A percentile compares a stretch with the other conserved stretches of the same genome.
Conservation (phyloP, 768 basidiomycete genomes). For the Kwoniella dejecticola region DNA sequence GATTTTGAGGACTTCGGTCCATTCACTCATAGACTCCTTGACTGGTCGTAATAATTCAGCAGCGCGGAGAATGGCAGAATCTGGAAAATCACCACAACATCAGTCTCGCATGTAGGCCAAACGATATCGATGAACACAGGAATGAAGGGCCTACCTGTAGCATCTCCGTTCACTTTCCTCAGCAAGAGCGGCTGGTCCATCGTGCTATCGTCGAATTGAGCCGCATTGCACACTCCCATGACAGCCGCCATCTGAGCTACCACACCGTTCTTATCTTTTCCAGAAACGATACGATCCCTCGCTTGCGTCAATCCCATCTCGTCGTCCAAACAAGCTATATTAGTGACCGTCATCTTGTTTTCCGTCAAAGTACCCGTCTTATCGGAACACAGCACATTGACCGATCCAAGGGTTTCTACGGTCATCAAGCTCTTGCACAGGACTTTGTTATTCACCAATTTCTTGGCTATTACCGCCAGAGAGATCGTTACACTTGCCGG, state of each 20-base stretch:
- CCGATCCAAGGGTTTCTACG: constrained; percentile 68
- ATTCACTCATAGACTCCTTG: constrained; percentile 38
- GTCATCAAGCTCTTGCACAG: constrained; percentile 66
- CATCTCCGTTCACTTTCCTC: constrained; percentile 61
- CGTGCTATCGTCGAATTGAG: constrained; percentile 57
- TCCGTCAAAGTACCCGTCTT: constrained; percentile 62
- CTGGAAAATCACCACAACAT: constrained; percentile 27
- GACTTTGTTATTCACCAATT: constrained; percentile 62
- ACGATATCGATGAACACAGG: background rate
- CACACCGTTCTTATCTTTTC: constrained; percentile 1
- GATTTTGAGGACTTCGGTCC: constrained; percentile 53
- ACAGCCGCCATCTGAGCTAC: constrained; percentile 54
- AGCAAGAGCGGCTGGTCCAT: constrained; percentile 47
- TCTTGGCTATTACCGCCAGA: constrained; percentile 56
- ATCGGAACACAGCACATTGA: constrained; percentile 65
- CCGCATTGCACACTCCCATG: constrained; percentile 63
- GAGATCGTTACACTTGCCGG: constrained; percentile 50
- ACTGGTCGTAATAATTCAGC: constrained; percentile 46
- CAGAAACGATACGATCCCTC: constrained; percentile 34
- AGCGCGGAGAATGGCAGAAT: constrained; percentile 64
- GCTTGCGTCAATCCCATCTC: constrained; percentile 33
- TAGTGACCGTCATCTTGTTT: constrained; percentile 65
- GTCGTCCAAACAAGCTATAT: constrained; percentile 57
- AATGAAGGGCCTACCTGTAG: constrained; percentile 55
- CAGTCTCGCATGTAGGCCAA: too few relatives aligned